Percentiles rank a stretch among this genome's conserved stretches.
phyloP scores from a whole-genome alignment of 164 flowering plant genomes.

The Liriodendron chinense region DNA sequence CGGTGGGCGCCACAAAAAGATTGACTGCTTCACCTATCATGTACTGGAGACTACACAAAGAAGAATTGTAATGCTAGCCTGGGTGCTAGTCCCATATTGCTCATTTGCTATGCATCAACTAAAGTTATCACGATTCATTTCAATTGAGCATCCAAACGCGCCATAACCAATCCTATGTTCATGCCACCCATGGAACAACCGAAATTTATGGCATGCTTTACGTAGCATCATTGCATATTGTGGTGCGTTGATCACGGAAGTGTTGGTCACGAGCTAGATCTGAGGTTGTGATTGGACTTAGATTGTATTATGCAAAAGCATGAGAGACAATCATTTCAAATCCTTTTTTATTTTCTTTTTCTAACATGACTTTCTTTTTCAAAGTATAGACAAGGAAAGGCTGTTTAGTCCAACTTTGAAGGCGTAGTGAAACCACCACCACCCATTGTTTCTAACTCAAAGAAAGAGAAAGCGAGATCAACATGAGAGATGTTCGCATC shows the following conservation, averaged over 20 bases:
- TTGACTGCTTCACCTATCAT: too few relatives aligned
- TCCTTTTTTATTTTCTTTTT: constrained; percentile 9
- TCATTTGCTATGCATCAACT: neutral
- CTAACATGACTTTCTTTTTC: constrained; percentile 1
- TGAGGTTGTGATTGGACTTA: neutral
- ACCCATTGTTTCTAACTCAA: neutral
- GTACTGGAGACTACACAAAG: too few relatives aligned
- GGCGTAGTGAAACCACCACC: constrained; percentile 24
- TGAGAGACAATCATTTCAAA: constrained; percentile 14
- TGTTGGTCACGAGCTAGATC: constrained; percentile 1
- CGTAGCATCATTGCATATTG: neutral
- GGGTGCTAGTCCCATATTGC: too few relatives aligned
- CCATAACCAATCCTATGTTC: neutral
- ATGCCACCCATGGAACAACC: neutral
- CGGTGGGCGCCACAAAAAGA: too few relatives aligned
- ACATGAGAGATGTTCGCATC: neutral
- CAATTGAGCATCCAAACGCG: neutral
- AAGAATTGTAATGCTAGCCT: too few relatives aligned
- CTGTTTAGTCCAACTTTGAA: constrained; percentile 25
- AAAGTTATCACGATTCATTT: neutral
- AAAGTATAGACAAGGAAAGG: constrained; percentile 8
- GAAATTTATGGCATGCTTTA: constrained; percentile 5
- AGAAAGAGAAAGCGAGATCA: neutral
- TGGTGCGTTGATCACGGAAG: neutral
- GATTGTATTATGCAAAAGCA: constrained; percentile 1